These are phyloP conservation scores for Brachypodium distachyon DNA, from an alignment of 202 grass and related monocot genomes.

Conservation along the genomic window DNA sequence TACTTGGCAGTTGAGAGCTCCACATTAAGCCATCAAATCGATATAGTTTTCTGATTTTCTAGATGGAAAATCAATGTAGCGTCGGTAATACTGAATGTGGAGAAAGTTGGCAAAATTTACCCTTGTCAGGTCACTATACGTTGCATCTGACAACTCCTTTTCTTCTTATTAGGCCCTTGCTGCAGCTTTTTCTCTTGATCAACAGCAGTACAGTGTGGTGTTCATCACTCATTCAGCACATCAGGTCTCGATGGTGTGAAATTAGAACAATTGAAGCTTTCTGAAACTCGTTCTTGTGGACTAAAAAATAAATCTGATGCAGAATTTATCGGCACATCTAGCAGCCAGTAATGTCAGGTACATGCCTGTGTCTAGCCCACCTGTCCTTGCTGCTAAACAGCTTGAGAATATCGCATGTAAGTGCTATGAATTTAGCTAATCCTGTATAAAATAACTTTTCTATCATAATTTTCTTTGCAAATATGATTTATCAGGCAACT, in stretches of 20 bases:
- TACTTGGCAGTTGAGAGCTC: neutral
- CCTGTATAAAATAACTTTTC: neutral
- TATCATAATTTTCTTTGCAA: neutral
- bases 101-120: neutral
- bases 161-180: conserved; percentile 39
- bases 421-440: neutral
- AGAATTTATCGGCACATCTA: conserved; percentile 54
- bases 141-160: neutral
- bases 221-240: conserved; percentile 81
- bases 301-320: neutral
- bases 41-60: neutral
- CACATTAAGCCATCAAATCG: neutral
- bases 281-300: neutral
- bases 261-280: neutral
- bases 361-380: conserved; percentile 54
- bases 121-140: neutral
- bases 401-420: conserved; percentile 46
- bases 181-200: conserved; percentile 59
- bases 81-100: neutral
- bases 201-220: conserved; percentile 48
- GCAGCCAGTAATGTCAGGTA: conserved; percentile 51
- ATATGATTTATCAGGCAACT: neutral
- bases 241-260: conserved; percentile 26
- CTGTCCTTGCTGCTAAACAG: conserved; percentile 46
- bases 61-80: neutral